Evolutionary conservation across 352 stramenopile genomes (phyloP), one percentile per base, ranked within the genome.

Genomic region (Phytophthora fragariae): DNA sequence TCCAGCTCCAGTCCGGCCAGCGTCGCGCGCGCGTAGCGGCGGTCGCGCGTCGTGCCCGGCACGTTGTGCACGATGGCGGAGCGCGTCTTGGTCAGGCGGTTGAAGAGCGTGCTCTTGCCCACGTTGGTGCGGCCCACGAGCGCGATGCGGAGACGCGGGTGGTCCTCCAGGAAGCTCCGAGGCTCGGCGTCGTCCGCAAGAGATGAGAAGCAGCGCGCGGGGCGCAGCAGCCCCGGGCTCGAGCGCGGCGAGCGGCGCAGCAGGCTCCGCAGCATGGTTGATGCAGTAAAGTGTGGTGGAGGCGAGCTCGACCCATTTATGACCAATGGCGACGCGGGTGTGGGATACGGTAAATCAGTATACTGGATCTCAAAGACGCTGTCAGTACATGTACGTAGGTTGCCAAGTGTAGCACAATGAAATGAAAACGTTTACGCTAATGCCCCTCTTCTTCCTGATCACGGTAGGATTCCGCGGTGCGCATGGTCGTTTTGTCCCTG

Each of bases 81-180:
- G 24, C 88, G 84, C 19, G 87, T 86, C 74, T 92, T 93, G 60
- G 89, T 95, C 57, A 95, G 65, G 21, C 89, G 83, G 73, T 95
- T 95, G 79, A 91, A 95, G 29, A 95, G 86, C 73, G 89, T 95
- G 50, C 87, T 94, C 72, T 95, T 95, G 62, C 89, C 89, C 46
- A 95, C 87, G 73, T 95, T 95, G 21, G 89, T 94, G 54, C 89
- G 85, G 1, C 89, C 89, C n/a, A 95, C 89, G 31, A 95, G 86
- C 44, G 87, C 89, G 24, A 95, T 80, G 31, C 87, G 87, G 41
- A 94, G 89, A 9, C 84, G 88, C 24, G 86, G 79, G 63, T 86
- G 84, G 15, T 85, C 77, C 24, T 70, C 59, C 24, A 78, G 54
- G 21, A 76, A 76, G 11, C 5, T 8, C 0, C 65, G 62, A 7